Evolutionary conservation across 768 basidiomycete species (phyloP), one percentile per base, ranked within the genome.

Genomic region (Leucosporidium yakuticum): DNA sequence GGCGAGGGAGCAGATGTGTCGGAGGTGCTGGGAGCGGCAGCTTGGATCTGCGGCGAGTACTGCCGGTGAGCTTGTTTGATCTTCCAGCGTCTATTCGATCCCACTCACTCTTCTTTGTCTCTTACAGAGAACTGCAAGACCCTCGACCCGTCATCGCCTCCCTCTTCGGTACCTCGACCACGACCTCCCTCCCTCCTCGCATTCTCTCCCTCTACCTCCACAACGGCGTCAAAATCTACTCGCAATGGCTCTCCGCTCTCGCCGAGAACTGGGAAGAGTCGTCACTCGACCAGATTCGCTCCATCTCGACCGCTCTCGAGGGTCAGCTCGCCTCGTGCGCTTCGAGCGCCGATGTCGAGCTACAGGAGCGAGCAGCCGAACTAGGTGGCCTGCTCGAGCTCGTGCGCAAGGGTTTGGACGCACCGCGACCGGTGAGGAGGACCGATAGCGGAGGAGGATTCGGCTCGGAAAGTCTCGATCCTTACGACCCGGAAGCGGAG

Each of bases 31-130:
- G 91, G 90, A 85, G 96, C 94, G 0, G 94, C 93, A 15, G 91
- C 92, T 8, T 99, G 91, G 90, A 89, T 97, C 73, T 92, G 90
- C 69, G 95, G 94, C 25, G 96, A 99, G 79, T 91, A 91, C 77
- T 87, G 88, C 83, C 83, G 86, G 94, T 93, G 73, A 77, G 8
- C 17, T 44, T 15, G 88, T 57, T 25, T 54, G n/a, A 15, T 12
- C 50, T 4, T 20, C 8, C 47, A 19, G 4, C 19, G 6, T 39
- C 54, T 15, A 4, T 19, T 21, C 5, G 49, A 21, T 50, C 7
- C 6, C 23, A n/a, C 36, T 50, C 25, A 48, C 14, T 6, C 2
- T 15, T n/a, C 11, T 20, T 74, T 74, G 25, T 39, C 64, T 72
- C 44, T 29, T 56, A 44, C 74, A 93, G 91, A 55, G 88, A 91